Base-by-base conservation (phyloP, 75 land plant species). In the Cryptomeria japonica region DNA sequence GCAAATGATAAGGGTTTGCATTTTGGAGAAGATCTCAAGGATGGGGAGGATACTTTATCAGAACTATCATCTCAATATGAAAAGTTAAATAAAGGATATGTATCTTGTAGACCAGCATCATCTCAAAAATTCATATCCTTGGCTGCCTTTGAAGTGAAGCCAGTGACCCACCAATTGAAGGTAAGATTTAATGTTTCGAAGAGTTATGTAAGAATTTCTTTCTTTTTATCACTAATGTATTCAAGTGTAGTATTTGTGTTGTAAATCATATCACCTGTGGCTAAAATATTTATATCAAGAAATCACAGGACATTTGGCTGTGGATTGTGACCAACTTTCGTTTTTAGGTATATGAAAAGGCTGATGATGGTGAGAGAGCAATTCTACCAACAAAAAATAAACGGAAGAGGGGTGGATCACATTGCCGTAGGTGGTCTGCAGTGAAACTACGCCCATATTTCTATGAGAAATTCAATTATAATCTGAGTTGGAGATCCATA, bases 31-130 rank as follows among this genome's bases (percentile, higher is more conserved):
- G 93, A 93, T 61, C 90, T 80, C 18, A 64, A 64, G 70, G 88
- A 88, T 61, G 93, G 91, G 47, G 96, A 93, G 89, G 92, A 90
- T 84, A 92, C 85, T 82, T 93, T 93, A 22, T 89, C 93, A 14
- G 95, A 93, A 41, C 92, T 92, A 18, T 96, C 98, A 39, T 94
- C 94, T 53, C 91, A 88, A 68, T 90, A 90, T 87, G 89, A 88
- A 55, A 90, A 91, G 80, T 42, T 89, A 46, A 83, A 80, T 47
- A 37, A 12, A 51, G 85, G 47, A 8, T 92, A 86, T 79, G 91
- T 78, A 34, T 87, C 42, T 0, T 88, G 93, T 75, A 93, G 92
- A 31, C 80, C 93, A 0, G 77, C 87, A 56, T 87, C 95, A 86
- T 90, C 90, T 28, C 94, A 94, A 89, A 98, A 97, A 64, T 64